Base-by-base conservation (phyloP, 1,284 basidiomycete species). In the Agroathelia rolfsii region DNA sequence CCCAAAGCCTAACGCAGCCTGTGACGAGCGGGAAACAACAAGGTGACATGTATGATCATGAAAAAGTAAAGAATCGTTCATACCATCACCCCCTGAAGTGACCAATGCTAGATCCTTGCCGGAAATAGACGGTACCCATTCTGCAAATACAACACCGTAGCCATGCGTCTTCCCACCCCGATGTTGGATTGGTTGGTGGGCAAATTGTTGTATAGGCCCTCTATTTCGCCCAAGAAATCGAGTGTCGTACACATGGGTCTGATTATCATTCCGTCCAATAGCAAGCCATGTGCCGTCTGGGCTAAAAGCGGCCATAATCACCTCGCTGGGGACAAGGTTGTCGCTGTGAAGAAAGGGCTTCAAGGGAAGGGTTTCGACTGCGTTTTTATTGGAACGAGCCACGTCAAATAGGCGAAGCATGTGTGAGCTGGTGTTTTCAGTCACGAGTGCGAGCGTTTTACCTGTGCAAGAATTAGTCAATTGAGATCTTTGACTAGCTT, bases 1-100 rank as follows among this genome's bases (percentile, higher is more conserved):
- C 67, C 79, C 79, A 83, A 17, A 79, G 44, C 13, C 77, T 62
- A 6, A 83, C 63, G 43, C 72, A 77, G 7, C 79, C 78, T 80
- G 43, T 23, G 30, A 19, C 26, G 31, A 21, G 10, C 18, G 20
- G 24, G 24, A 35, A 19, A 48, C 36, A 36, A 37, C 24, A n/a
- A 13, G 13, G 21, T 41, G 33, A 32, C 17, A 29, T 33, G 16
- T 27, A 19, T 33, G 9, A 32, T 32, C 11, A 31, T 21, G 28
- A 21, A 9, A 37, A 34, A 26, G 32, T 7, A 12, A 15, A 33
- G 17, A 11, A 38, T 39, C 64, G n/a, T n/a, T n/a, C n/a, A 41
- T 44, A 77, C 78, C 79, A 49, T 83, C 78, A 29, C 66, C 59
- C 0, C 78, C 79, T 3, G 71, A 76, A 11, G 68, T 77, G 20